Base-by-base conservation (phyloP, 345 rosid genomes). In the Lepidium africanum region DNA sequence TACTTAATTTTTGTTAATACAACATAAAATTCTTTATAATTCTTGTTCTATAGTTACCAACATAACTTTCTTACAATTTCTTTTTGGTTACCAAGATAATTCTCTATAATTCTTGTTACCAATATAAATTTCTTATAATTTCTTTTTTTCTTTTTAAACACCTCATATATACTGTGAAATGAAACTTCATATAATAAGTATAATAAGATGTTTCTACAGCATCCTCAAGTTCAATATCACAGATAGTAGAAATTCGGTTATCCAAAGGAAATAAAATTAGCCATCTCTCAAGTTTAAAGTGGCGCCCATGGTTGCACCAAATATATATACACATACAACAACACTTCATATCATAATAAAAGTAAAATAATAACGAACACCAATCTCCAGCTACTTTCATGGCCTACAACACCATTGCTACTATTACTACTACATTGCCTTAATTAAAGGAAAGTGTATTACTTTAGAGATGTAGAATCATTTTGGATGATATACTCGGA, bases 221-320 rank as follows among this genome's bases (percentile, higher is more conserved):
- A 38, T 47, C 37, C 47, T 46, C 66, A 59, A 16, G 59, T 35
- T 60, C 23, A 36, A 6, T 15, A 47, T n/a, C 25, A 72, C 59
- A 58, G 49, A 73, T 21, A 21, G 3, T 42, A 47, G 17, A 38
- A 47, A 27, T 38, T 47, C 10, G 11, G 59, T 19, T 40, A 40
- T 49, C 60, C 54, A 73, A 42, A 40, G 36, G 43, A 59, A 25
- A 66, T 14, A 50, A 53, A 60, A 53, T 74, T 74, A 67, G 78
- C 73, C 73, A 67, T 45, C 63, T 66, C 67, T 51, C 36, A 66
- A 67, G 67, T 42, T 42, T 66, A 73, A 73, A 72, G 33, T 15
- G 62, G 72, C 59, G 77, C 46, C 59, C 48, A 61, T 38, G 52
- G 73, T 60, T 23, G 36, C 78, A 74, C 73, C 78, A 74, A 74